A percentile compares a stretch with the other conserved stretches of the same genome.
Evolutionary conservation across 2,329 filamentous ascomycete genomes (phyloP).

Genomic region (Botrytis medusae): DNA sequence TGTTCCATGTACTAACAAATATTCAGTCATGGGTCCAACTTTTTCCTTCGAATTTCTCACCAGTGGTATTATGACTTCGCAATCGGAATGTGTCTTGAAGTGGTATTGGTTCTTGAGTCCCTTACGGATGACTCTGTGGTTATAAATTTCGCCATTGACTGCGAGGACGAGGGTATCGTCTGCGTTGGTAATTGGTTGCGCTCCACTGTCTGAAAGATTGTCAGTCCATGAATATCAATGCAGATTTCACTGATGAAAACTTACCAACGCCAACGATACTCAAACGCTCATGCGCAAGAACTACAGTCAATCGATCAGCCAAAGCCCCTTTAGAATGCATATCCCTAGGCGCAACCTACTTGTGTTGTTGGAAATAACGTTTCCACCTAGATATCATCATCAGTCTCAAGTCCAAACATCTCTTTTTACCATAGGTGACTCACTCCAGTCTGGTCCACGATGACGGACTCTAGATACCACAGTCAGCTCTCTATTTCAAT

Average conservation of each 20-base stretch:
- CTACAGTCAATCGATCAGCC: constrained; percentile 47
- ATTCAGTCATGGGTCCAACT: constrained; percentile 23
- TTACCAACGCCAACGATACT: constrained; percentile 83
- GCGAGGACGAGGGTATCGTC: constrained; percentile 86
- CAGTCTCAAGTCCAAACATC: constrained; percentile 12
- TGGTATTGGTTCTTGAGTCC: constrained; percentile 78
- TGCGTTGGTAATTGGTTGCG: constrained; percentile 90
- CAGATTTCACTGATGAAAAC: constrained; percentile 4
- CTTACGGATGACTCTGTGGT: constrained; percentile 94
- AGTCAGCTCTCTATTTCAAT: constrained; percentile 4
- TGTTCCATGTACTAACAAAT: constrained; percentile 77
- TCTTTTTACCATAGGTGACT: constrained; percentile 12
- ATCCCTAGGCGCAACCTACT: constrained; percentile 57
- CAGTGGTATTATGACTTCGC: constrained; percentile 97
- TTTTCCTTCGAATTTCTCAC: constrained; percentile 50
- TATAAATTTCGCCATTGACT: constrained; percentile 99
- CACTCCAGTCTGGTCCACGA: constrained; percentile 94
- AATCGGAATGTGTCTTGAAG: constrained; percentile 99
- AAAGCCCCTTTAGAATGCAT: background rate
- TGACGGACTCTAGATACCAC: constrained; percentile 53
- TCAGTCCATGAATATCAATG: constrained; percentile 11
- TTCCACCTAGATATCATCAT: constrained; percentile 53
- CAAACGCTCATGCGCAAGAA: constrained; percentile 95
- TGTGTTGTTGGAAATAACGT: constrained; percentile 83
- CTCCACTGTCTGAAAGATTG: constrained; percentile 65